Evolutionary conservation across 2,329 filamentous ascomycete genomes (phyloP), one percentile per base, ranked within the genome.

Genomic region (Pestalotiopsis sp.): DNA sequence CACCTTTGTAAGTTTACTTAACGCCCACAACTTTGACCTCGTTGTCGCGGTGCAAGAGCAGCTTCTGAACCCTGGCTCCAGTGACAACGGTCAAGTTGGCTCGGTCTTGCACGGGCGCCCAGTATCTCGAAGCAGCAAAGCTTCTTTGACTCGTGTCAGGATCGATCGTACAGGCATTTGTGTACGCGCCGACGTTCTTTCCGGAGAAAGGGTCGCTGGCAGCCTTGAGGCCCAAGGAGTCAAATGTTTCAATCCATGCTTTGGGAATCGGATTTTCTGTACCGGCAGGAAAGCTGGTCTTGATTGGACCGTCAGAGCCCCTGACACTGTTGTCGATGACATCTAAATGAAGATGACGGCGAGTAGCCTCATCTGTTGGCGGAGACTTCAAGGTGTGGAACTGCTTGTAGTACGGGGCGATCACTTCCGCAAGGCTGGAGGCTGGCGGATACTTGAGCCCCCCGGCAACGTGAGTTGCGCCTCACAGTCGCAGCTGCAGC

Each of bases 11-110:
- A 7, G 14, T 36, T 2, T 14, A 62, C 17, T 62, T 13, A 2
- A 62, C 59, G 31, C 59, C 59, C 11, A 40, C 36, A 20, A 40
- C 59, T 17, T 66, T 66, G 27, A 45, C 41, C 4, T n/a, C 27
- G 31, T 63, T 40, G 7, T 40, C 5, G 13, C 67, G 69, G 6
- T 70, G 61, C 11, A 70, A 64, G 25, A 70, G 36, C 2, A 71
- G 60, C 41, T 68, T 71, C 7, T 71, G 56, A 4, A 68, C 68
- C 13, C 36, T 17, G 14, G 62, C 62, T 9, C 66, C 9, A 5
- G 70, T 65, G 64, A 68, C 67, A 4, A 72, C 14, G n/a, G 69
- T 67, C 17, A 73, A 25, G 23, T 73, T 72, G 14, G 40, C 12
- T 45, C 68, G 62, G 13, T 36, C 14, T 49, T 12, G 4, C 17